Percentiles rank a stretch among this genome's conserved stretches.
Conservation (phyloP, 2,329 filamentous ascomycete genomes). For the Pochonia chlamydosporia region DNA sequence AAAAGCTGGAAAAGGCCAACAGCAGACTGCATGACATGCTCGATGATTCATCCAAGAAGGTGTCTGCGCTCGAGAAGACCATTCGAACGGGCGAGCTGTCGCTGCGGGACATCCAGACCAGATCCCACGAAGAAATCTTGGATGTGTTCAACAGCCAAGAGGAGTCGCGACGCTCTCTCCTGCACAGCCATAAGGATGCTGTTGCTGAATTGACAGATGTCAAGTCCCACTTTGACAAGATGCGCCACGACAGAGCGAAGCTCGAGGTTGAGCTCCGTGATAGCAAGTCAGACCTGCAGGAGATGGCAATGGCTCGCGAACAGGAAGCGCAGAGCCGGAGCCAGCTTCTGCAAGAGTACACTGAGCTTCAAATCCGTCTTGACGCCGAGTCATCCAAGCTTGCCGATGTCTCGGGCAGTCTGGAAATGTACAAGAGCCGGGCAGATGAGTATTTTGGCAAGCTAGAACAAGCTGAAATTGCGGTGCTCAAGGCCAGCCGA, state of each 20-base stretch:
- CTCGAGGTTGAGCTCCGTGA: constrained; percentile 86
- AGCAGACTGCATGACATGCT: constrained; percentile 88
- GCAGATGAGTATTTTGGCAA: constrained; percentile 97
- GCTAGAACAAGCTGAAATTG: constrained; percentile 92
- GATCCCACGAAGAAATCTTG: constrained; percentile 89
- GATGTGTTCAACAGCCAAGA: constrained; percentile 92
- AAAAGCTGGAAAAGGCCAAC: constrained; percentile 90
- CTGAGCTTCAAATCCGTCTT: constrained; percentile 86
- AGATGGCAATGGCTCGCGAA: constrained; percentile 71
- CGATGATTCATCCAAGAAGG: constrained; percentile 88
- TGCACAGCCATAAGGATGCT: constrained; percentile 80
- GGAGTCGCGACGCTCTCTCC: constrained; percentile 72
- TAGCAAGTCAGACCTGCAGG: constrained; percentile 73
- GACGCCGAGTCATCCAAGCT: constrained; percentile 84
- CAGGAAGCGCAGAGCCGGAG: constrained; percentile 83
- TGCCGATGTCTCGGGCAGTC: constrained; percentile 74
- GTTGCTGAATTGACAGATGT: constrained; percentile 80
- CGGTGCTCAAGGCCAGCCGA: constrained; percentile 83
- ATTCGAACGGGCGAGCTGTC: constrained; percentile 84
- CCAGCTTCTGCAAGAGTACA: constrained; percentile 86
- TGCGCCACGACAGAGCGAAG: constrained; percentile 73
- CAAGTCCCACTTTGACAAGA: constrained; percentile 79
- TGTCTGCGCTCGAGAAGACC: constrained; percentile 81
- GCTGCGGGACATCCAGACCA: constrained; percentile 83
- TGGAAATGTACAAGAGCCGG: constrained; percentile 83